Conservation (phyloP, 1,284 basidiomycete species). For the Gomphus bonarii region DNA sequence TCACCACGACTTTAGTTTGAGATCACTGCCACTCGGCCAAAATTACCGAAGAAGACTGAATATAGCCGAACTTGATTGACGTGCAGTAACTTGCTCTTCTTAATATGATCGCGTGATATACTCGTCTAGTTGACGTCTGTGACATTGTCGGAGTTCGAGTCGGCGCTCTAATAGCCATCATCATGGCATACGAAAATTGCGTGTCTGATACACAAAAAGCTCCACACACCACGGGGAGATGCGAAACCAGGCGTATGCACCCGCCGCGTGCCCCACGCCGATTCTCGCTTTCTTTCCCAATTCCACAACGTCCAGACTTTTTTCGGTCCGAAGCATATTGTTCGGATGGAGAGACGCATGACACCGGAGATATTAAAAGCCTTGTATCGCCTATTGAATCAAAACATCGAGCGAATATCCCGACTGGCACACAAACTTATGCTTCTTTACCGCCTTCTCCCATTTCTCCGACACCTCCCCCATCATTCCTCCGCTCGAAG, state of each 20-base stretch:
- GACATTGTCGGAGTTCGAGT: not conserved
- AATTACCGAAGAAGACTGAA: not conserved
- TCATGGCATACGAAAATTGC: constrained; percentile 4
- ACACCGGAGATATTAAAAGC: not conserved
- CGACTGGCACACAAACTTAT: constrained; percentile 27
- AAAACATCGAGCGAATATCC: not conserved
- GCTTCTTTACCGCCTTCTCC: constrained; percentile 65
- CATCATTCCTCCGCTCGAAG: constrained; percentile 18
- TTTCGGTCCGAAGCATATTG: not conserved
- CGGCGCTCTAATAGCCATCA: not conserved
- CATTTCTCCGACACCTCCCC: constrained; percentile 38
- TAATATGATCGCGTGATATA: too few relatives aligned
- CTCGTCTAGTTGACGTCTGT: not conserved
- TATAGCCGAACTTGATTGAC: not conserved
- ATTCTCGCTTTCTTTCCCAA: constrained; percentile 1
- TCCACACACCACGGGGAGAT: too few relatives aligned
- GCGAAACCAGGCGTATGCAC: too few relatives aligned
- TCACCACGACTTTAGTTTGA: too few relatives aligned
- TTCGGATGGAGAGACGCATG: not conserved
- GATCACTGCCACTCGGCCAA: too few relatives aligned
- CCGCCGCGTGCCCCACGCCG: not conserved
- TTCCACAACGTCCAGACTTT: not conserved
- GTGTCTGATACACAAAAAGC: not conserved
- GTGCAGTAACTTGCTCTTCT: not conserved
- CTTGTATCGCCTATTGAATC: not conserved